Evolutionary conservation across 2,329 filamentous ascomycete genomes (phyloP).

Genomic region (Monosporascus sp.): DNA sequence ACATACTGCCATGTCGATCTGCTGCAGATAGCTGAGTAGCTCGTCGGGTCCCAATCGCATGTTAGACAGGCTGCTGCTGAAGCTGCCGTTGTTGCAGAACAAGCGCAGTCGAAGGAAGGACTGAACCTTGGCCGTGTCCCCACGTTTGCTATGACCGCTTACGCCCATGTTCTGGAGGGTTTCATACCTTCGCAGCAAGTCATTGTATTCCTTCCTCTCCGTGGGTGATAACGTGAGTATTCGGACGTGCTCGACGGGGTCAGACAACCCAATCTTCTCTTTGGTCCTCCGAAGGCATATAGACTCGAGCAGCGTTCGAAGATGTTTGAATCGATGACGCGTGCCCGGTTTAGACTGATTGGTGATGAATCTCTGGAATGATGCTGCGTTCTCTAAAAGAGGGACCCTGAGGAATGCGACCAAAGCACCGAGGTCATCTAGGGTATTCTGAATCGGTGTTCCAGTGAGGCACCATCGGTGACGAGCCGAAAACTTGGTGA

Average conservation of each 20-base stretch:
- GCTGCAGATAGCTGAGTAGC: neutral
- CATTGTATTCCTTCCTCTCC: neutral
- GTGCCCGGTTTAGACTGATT: neutral
- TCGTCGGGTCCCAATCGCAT: neutral
- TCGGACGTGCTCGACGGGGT: neutral
- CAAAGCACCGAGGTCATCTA: conserved; percentile 1
- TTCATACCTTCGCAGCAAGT: neutral
- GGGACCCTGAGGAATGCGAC: neutral
- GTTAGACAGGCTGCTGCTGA: neutral
- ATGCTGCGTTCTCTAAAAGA: neutral
- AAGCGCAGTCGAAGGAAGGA: neutral
- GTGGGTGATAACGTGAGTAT: neutral
- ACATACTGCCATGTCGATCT: neutral
- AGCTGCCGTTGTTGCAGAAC: neutral
- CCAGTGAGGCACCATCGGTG: conserved; percentile 2
- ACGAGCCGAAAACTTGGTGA: neutral
- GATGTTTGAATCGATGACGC: neutral
- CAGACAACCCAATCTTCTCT: neutral
- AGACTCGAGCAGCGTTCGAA: neutral
- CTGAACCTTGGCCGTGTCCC: neutral
- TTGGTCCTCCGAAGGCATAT: neutral
- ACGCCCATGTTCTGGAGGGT: neutral
- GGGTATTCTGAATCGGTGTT: conserved; percentile 2
- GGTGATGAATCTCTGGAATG: neutral
- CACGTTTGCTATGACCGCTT: neutral